Evolutionary conservation across 129 eudicot genomes (phyloP).

Genomic region (Logfia minima): DNA sequence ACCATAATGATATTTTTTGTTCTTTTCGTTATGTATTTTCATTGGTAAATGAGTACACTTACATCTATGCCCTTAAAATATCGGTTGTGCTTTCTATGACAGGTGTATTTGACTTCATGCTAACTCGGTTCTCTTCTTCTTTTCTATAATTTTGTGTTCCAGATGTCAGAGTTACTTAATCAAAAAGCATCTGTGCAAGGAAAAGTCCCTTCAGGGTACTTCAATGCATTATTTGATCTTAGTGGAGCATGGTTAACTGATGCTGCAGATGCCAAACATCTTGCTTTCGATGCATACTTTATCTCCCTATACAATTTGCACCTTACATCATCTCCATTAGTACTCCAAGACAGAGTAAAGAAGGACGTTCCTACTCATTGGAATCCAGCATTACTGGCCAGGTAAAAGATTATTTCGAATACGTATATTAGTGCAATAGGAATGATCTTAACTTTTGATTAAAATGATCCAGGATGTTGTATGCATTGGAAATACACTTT

Average conservation of each 20-base stretch:
- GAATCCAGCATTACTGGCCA: slow-evolving; percentile 85
- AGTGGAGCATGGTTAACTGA: slow-evolving; percentile 90
- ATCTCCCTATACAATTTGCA: slow-evolving; percentile 79
- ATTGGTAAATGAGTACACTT: slow-evolving; percentile 1
- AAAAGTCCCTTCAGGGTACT: slow-evolving; percentile 93
- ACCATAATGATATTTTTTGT: neutral
- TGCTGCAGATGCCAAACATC: slow-evolving; percentile 71
- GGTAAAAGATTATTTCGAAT: slow-evolving; percentile 40
- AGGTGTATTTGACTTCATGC: neutral
- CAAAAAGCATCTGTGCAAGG: slow-evolving; percentile 89
- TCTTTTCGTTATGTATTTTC: slow-evolving; percentile 1
- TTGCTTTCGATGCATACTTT: slow-evolving; percentile 92
- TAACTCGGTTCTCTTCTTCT: neutral
- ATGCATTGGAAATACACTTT: neutral
- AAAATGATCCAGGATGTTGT: neutral
- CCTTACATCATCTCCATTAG: slow-evolving; percentile 72
- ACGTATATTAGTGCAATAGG: neutral
- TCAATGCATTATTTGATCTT: slow-evolving; percentile 82
- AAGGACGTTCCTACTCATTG: slow-evolving; percentile 88
- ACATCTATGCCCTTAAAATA: neutral
- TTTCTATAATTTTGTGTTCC: slow-evolving; percentile 30
- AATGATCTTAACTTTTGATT: neutral
- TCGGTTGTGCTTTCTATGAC: slow-evolving; percentile 7
- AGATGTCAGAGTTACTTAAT: slow-evolving; percentile 97
- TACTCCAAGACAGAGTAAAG: slow-evolving; percentile 70